A percentile compares a stretch with the other conserved stretches of the same genome.
phyloP scores from a whole-genome alignment of 306 rosid species.

The Ochetophila trinervis region DNA sequence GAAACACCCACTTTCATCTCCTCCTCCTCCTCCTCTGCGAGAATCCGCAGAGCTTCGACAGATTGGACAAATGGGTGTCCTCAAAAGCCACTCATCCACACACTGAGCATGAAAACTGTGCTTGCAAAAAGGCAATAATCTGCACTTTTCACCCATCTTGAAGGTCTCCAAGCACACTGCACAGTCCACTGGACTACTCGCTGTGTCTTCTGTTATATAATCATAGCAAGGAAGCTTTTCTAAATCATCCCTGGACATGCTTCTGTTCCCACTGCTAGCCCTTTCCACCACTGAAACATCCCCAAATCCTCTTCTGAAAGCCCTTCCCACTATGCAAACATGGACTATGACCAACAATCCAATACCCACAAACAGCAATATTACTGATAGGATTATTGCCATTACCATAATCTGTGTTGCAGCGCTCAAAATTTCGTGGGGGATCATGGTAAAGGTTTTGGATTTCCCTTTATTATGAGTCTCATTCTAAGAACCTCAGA shows the following conservation, averaged over 20 bases:
- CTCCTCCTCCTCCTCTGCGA: conserved; percentile 7
- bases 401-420: conserved; percentile 25
- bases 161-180: conserved; percentile 70
- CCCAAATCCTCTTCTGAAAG: conserved; percentile 29
- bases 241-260: conserved; percentile 45
- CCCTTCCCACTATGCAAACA: conserved; percentile 34
- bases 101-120: conserved; percentile 64
- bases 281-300: conserved; percentile 15
- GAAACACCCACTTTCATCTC: conserved; percentile 11
- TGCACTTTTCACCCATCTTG: conserved; percentile 54
- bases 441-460: conserved; percentile 1
- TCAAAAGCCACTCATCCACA: conserved; percentile 61
- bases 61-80: conserved; percentile 52
- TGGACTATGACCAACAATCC: conserved; percentile 41
- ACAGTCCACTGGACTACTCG: conserved; percentile 45
- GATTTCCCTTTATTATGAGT: background rate
- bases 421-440: background rate
- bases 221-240: conserved; percentile 65
- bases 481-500: conserved; percentile 3
- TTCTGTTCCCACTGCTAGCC: conserved; percentile 17
- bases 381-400: conserved; percentile 30
- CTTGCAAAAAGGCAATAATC: conserved; percentile 50
- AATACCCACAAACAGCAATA: conserved; percentile 37
- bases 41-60: conserved; percentile 41
- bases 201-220: conserved; percentile 35